Conservation (phyloP, 495 filamentous ascomycete species). For the Aspergillus sparsus region DNA sequence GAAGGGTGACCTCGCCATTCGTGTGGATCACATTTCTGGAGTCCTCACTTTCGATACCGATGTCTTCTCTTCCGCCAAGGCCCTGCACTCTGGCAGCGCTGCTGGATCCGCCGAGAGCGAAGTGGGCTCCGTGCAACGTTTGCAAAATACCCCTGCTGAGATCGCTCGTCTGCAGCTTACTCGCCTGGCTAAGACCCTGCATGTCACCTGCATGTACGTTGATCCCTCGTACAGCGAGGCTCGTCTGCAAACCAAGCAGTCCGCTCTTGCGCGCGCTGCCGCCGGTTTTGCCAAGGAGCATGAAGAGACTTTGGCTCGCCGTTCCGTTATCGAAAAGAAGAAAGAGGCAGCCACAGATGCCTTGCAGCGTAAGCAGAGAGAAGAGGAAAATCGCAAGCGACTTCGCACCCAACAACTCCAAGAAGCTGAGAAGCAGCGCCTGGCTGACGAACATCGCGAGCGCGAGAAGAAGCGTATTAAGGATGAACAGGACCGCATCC, state of each 20-base stretch:
- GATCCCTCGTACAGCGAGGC: conserved; percentile 83
- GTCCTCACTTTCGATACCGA: conserved; percentile 97
- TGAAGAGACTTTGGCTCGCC: conserved; percentile 80
- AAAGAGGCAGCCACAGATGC: conserved; percentile 89
- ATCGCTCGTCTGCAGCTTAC: conserved; percentile 94
- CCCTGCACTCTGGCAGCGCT: conserved; percentile 79
- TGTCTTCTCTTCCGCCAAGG: conserved; percentile 95
- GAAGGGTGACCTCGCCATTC: conserved; percentile 96
- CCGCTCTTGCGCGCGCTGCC: conserved; percentile 75
- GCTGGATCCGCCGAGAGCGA: conserved; percentile 90
- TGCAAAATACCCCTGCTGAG: conserved; percentile 96
- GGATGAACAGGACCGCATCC: conserved; percentile 88
- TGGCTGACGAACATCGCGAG: conserved; percentile 86
- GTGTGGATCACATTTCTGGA: conserved; percentile 91
- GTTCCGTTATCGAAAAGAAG: conserved; percentile 90
- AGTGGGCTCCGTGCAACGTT: conserved; percentile 80
- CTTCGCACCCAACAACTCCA: conserved; percentile 80
- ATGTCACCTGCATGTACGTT: conserved; percentile 90
- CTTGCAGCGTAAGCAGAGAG: conserved; percentile 82
- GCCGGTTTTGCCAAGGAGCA: conserved; percentile 91
- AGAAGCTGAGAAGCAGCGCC: conserved; percentile 82
- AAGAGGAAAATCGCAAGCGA: conserved; percentile 83
- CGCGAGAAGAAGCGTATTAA: conserved; percentile 86
- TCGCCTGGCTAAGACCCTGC: conserved; percentile 86
- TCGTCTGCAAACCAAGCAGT: conserved; percentile 74